phyloP scores from a whole-genome alignment of 768 basidiomycete genomes.

The Zangia roseola region DNA sequence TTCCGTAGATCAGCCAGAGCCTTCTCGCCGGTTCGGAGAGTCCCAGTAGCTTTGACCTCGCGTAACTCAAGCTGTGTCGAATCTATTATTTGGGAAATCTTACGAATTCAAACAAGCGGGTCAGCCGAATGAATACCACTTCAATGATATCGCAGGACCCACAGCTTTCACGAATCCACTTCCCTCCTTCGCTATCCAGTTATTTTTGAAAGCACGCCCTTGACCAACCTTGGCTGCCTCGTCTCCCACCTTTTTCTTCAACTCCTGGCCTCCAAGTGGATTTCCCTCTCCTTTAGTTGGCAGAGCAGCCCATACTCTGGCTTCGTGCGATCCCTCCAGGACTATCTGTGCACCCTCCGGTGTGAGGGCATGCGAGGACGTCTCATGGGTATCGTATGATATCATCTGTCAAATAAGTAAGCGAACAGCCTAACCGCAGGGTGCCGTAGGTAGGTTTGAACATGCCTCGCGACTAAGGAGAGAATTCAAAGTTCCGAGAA shows the following conservation, averaged over 20 bases:
- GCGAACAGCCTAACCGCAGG: conserved; percentile 2
- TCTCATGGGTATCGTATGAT: conserved; percentile 73
- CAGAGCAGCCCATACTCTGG: conserved; percentile 86
- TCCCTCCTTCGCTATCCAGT: conserved; percentile 93
- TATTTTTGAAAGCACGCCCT: conserved; percentile 93
- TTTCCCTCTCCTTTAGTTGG: conserved; percentile 67
- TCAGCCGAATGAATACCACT: not conserved
- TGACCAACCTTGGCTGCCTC: conserved; percentile 93
- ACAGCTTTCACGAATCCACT: conserved; percentile 85
- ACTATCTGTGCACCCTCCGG: conserved; percentile 81
- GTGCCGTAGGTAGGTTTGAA: conserved; percentile 13
- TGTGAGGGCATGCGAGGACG: conserved; percentile 70
- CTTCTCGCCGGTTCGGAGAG: conserved; percentile 75
- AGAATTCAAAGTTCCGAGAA: conserved; percentile 92
- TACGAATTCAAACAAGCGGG: conserved; percentile 4
- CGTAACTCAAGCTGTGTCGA: conserved; percentile 70
- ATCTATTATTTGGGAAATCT: conserved; percentile 72
- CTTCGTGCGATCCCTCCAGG: conserved; percentile 88
- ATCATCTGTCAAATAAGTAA: conserved; percentile 64
- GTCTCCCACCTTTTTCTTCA: conserved; percentile 78
- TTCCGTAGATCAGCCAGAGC: conserved; percentile 84
- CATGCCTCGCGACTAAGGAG: conserved; percentile 80
- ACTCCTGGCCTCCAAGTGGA: conserved; percentile 62
- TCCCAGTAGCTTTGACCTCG: conserved; percentile 72
- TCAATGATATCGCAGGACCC: conserved; percentile 29